Evolutionary conservation across 2,329 filamentous ascomycete genomes (phyloP).

Genomic region (Cryphonectria nitschkei): DNA sequence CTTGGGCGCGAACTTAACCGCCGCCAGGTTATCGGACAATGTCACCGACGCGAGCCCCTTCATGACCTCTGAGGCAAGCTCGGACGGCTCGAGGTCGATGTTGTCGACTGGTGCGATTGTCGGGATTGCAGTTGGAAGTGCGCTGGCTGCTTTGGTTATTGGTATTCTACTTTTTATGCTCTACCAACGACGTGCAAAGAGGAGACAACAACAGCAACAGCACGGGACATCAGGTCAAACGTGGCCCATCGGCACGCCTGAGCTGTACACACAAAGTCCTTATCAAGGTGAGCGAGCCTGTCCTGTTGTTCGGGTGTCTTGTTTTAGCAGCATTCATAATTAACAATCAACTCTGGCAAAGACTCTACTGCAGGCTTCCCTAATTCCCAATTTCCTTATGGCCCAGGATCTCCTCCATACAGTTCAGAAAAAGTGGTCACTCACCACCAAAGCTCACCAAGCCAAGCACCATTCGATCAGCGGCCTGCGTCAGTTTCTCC

Average conservation of each 20-base stretch:
- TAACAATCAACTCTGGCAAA: background rate
- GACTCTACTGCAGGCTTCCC: background rate
- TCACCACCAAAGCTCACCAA: background rate
- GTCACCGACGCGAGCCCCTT: constrained; percentile 29
- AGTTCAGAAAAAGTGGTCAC: constrained; percentile 11
- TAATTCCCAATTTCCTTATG: constrained; percentile 10
- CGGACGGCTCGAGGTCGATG: background rate
- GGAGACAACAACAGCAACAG: background rate
- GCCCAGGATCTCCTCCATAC: background rate
- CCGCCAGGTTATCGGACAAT: constrained; percentile 35
- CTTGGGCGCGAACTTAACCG: constrained; percentile 34
- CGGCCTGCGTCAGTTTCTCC: constrained; percentile 16
- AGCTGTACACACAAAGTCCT: constrained; percentile 20
- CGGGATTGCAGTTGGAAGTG: constrained; percentile 29
- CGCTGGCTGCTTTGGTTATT: constrained; percentile 19
- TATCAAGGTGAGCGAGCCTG: constrained; percentile 20
- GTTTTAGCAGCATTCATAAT: background rate
- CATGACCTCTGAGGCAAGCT: constrained; percentile 21
- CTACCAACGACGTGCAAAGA: constrained; percentile 9
- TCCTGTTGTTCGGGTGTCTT: background rate
- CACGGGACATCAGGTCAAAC: background rate
- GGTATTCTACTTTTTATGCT: constrained; percentile 9
- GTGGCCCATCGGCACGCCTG: constrained; percentile 11
- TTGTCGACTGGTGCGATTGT: constrained; percentile 29
- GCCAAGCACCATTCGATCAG: constrained; percentile 8